Base-by-base conservation (phyloP, 1,284 basidiomycete species). In the Tylopilus sp. region DNA sequence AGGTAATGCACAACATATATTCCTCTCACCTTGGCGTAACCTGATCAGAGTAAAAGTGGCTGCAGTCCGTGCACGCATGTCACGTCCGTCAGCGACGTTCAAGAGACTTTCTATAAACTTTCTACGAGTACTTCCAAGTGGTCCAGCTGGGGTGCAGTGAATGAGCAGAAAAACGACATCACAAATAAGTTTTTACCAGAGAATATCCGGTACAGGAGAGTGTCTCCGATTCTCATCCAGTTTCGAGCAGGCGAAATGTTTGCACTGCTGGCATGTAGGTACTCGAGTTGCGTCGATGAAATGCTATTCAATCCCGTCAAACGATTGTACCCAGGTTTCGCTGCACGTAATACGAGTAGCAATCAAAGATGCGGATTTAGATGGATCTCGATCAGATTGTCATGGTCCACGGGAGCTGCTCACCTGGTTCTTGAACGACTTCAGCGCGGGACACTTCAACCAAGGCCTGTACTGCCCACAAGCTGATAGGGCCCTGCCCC, bases 191-290 rank as follows among this genome's bases (percentile, higher is more conserved):
- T 26, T 58, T 68, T 6, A 68, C 67, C 36, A 33, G 67, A 64
- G 36, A 68, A 68, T 52, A 68, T 61, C 36, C 61, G 58, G 13
- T 68, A 61, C n/a, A 68, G 18, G 47, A 68, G 66, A 4, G 67
- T 58, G 55, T 68, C 67, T 24, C 67, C 67, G 6, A 68, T 68
- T 56, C 67, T 60, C 53, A 41, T 68, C 67, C 67, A 68, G 59
- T 68, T 68, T n/a, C 67, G 55, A 9, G 67, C 59, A 38, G 67
- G 67, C 4, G 67, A 68, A 38, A 68, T 39, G 16, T 68, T 68
- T 29, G 62, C 44, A 19, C 22, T 61, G 24, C 67, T 65, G 16
- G 67, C 66, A 41, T 53, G 67, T 41, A 68, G 53, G 57, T 61
- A 68, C 16, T 47, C 58, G 7, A 63, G 62, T 51, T 61, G 62